Conservation (phyloP, 768 basidiomycete genomes). For the Hypholoma fasciculare region DNA sequence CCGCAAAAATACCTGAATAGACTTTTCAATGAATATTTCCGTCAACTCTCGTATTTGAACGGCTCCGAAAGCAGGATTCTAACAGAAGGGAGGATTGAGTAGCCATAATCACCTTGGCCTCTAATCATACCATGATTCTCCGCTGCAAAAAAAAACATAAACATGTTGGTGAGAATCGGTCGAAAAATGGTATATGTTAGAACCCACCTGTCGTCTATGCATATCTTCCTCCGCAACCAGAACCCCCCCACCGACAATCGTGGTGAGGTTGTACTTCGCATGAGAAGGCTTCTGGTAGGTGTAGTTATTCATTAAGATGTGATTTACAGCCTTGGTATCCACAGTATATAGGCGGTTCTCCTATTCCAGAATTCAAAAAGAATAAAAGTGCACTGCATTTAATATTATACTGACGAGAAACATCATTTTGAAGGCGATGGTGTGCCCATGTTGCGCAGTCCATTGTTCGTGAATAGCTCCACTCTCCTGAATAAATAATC, state of each 20-base stretch:
- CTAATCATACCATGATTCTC: constrained; percentile 44
- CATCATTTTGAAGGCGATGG: constrained; percentile 41
- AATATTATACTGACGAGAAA: constrained; percentile 37
- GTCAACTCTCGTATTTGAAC: constrained; percentile 59
- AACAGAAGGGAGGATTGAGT: background rate
- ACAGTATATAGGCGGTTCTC: constrained; percentile 47
- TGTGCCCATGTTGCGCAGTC: constrained; percentile 46
- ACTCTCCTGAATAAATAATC: constrained; percentile 25
- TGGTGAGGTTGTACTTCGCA: constrained; percentile 34
- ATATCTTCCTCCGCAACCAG: constrained; percentile 49
- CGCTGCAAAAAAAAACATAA: constrained; percentile 25
- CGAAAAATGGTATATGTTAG: too few relatives aligned
- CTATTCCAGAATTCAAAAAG: too few relatives aligned
- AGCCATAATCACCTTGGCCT: too few relatives aligned
- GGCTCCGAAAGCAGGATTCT: constrained; percentile 71
- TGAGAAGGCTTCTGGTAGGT: constrained; percentile 55
- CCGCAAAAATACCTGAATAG: constrained; percentile 40
- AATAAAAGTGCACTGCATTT: background rate
- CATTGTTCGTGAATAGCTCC: constrained; percentile 42
- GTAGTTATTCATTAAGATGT: constrained; percentile 57
- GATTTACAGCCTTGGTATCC: constrained; percentile 62
- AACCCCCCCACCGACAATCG: constrained; percentile 47
- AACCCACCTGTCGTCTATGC: constrained; percentile 42
- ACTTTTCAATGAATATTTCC: constrained; percentile 55
- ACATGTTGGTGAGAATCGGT: background rate